Evolutionary conservation across 2,329 filamentous ascomycete species (phyloP), one percentile per base, ranked within the genome.

Genomic region (Phoma sp.): DNA sequence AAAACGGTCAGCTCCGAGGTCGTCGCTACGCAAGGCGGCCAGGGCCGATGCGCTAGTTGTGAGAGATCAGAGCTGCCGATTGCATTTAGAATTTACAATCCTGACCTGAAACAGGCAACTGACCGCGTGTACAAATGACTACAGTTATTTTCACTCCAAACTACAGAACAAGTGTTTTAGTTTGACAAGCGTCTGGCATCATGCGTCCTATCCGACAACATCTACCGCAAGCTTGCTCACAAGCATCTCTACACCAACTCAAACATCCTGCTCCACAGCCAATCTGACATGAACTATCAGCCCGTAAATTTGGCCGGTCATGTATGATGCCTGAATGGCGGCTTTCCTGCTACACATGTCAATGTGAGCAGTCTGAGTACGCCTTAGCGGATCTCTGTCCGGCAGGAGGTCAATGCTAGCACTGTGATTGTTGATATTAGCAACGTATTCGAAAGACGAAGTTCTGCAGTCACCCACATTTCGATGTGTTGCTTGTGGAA

Each of bases 351-450:
- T 56, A 15, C 25, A 43, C 58, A 72, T 63, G 24, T 68, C 63
- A 25, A 72, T 41, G 21, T 65, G 47, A 13, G 65, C 69, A 19
- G 49, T 61, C 37, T 60, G 60, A 3, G 68, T 71, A 13, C 66
- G 51, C 36, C 51, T 62, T 48, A 61, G 33, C 3, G 61, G 63
- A 45, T 67, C 60, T 1, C 68, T 59, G 10, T 52, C 47, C 0
- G 60, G 27, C 6, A 68, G 44, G 15, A 72, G 24, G 9, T 43
- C 64, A 36, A 72, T 51, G 1, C 52, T 21, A n/a, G 35, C 31
- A 33, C 70, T 71, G 36, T 2, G 25, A 9, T 25, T 0, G 25
- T 63, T 31, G 58, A 43, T 25, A 51, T n/a, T 15, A 24, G 37
- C 17, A 27, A 2, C 13, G 8, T 15, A 6, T 35, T 8, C 7